Evolutionary conservation across 2,329 filamentous ascomycete species (phyloP), one percentile per base, ranked within the genome.

Genomic region (Fusarium sp.): DNA sequence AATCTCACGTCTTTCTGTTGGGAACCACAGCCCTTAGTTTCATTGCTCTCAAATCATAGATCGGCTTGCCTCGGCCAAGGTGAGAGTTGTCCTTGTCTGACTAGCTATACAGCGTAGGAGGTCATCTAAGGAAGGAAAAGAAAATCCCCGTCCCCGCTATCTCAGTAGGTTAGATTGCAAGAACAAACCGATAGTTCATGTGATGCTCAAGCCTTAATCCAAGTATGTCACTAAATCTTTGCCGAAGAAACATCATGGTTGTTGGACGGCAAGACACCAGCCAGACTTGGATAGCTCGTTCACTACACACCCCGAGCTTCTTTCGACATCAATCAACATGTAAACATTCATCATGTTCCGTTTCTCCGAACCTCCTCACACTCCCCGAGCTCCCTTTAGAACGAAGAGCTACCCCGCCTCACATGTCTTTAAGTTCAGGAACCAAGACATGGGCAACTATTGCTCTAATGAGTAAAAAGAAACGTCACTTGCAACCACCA

Each of bases 61-160:
- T 48, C 42, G 57, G 50, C 26, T 71, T 73, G 67, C 47, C 64
- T 73, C 72, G 63, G 72, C 35, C 47, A 56, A 63, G 35, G 33
- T 31, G 36, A 53, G n/a, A 47, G 14, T 41, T 24, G 48, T 50
- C 13, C 18, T 35, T n/a, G 24, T 55, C 36, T n/a, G 30, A 18
- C 31, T 57, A 16, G 20, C 15, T 47, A 20, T 22, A 35, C 35
- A 33, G 22, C n/a, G 12, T 26, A 30, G 15, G 38, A 53, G 15
- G 28, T 39, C 24, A 36, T 50, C 33, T 18, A 36, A 60, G 35
- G 47, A 48, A 33, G 20, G 26, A 41, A 38, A 38, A 38, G 50
- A 33, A 50, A 51, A 30, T 38, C 14, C 20, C 30, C 26, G 44
- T 47, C 31, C 35, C 36, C 35, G 30, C 51, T 30, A 35, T 38